These are phyloP conservation scores for Alectoria sarmentosa DNA, from an alignment of 495 filamentous ascomycete genomes.

Conservation along the genomic window DNA sequence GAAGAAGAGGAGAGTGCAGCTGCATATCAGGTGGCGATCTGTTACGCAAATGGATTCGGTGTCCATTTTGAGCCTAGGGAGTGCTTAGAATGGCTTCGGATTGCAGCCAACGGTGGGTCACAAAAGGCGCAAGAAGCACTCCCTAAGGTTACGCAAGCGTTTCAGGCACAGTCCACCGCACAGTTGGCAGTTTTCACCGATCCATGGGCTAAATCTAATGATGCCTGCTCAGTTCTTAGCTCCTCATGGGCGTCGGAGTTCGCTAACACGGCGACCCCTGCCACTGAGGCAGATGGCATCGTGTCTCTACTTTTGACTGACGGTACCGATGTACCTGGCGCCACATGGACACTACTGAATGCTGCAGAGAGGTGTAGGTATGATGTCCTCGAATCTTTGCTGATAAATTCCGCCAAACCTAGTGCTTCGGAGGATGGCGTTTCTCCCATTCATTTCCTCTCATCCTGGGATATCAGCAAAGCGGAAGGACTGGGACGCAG, in stretches of 20 bases:
- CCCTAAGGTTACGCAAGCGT: constrained; percentile 21
- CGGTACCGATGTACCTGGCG: background rate
- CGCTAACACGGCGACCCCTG: background rate
- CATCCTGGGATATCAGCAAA: constrained; percentile 23
- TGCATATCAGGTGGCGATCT: constrained; percentile 28
- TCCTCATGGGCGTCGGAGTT: constrained; percentile 19
- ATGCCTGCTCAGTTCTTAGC: constrained; percentile 6
- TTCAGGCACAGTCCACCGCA: constrained; percentile 2
- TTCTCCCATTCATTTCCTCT: constrained; percentile 27
- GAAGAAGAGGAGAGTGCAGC: constrained; percentile 23
- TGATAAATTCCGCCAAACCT: constrained; percentile 13
- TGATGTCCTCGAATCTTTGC: constrained; percentile 17
- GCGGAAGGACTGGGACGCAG: constrained; percentile 23
- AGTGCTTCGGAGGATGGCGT: constrained; percentile 26
- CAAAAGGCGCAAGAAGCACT: constrained; percentile 24
- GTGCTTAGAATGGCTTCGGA: constrained; percentile 25
- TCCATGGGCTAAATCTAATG: constrained; percentile 1
- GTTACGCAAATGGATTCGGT: constrained; percentile 28
- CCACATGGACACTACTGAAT: constrained; percentile 17
- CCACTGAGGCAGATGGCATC: background rate
- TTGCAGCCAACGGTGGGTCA: constrained; percentile 24
- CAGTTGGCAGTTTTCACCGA: background rate
- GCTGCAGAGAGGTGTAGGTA: constrained; percentile 27
- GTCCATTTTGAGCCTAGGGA: constrained; percentile 25
- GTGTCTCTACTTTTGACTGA: background rate